Base-by-base conservation (phyloP, 2,329 filamentous ascomycete species). In the Sporothrix inflata region DNA sequence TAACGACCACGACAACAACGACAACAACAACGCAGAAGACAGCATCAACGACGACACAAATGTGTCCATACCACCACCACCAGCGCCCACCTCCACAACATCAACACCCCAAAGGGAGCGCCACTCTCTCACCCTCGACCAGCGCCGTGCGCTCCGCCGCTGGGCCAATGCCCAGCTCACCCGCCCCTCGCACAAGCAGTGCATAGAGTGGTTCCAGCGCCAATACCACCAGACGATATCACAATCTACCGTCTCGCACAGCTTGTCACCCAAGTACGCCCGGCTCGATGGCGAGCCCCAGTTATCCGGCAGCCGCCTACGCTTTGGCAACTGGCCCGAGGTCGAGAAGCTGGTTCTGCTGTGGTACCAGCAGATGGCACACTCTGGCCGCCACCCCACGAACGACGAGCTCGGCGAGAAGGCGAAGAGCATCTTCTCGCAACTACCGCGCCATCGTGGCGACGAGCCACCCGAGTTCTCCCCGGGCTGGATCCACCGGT, bases 271-370 rank as follows among this genome's bases (percentile, higher is more conserved):
- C 63, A 89, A 89, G 76, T 90, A 90, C 76, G 87, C 87, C 49
- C 85, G 88, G 34, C 85, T 90, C 69, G 88, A 90, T 77, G 85
- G 85, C 77, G 87, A 89, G 75, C 86, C 86, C 19, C 87, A 89
- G 78, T 84, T 89, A 73, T 88, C 86, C n/a, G 88, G 88, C 57
- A 89, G 87, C 72, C 86, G 88, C 57, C 82, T 90, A 74, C 87
- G 88, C 74, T 89, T 89, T 73, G 88, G 88, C 74, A 90, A 90
- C 78, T 89, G 88, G 88, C 88, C 88, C 73, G 88, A 89, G 75
- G 88, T 90, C 71, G 86, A 88, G 80, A 87, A 87, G 81, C 83
- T 88, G 9, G 86, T 87, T 24, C 80, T 88, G 73, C 80, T 86
- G 7, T 88, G 86, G 86, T 86, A 87, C 77, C 84, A 87, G 76